A percentile compares a stretch with the other conserved stretches of the same genome.
These are phyloP conservation scores for Mycosphaerella arachidis DNA, from an alignment of 2,329 filamentous ascomycete genomes.

Conservation along the genomic window DNA sequence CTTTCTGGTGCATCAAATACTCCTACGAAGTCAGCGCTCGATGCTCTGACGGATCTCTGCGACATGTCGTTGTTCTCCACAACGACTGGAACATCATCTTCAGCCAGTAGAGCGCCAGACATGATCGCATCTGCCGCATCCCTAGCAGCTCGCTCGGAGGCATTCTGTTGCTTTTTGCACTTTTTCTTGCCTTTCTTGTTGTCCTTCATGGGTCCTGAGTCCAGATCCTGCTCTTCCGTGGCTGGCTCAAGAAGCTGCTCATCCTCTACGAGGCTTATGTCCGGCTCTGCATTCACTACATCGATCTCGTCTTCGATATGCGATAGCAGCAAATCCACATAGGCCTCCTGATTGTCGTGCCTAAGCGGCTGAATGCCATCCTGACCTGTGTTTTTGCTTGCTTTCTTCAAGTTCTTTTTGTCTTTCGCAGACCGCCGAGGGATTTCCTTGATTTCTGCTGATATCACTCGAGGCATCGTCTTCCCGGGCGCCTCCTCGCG, in stretches of 20 bases:
- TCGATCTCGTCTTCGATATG: background rate
- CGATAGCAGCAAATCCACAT: background rate
- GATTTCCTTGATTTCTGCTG: background rate
- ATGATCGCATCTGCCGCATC: conserved; percentile 19
- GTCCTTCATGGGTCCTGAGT: background rate
- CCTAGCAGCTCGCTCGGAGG: conserved; percentile 2
- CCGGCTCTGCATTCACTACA: background rate
- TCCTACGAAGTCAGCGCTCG: conserved; percentile 1
- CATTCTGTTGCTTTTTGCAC: background rate
- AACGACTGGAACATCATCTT: conserved; percentile 1
- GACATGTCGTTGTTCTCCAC: background rate
- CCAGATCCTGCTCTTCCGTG: background rate
- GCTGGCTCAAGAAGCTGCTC: background rate
- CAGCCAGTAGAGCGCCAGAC: conserved; percentile 21
- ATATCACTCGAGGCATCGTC: background rate
- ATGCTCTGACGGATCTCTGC: conserved; percentile 6
- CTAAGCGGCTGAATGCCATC: background rate
- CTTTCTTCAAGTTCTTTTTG: background rate
- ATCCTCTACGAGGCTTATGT: background rate
- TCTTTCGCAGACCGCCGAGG: background rate
- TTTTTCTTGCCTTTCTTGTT: conserved; percentile 4
- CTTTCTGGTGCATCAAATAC: no score
- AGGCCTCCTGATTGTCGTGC: background rate
- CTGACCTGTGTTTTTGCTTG: background rate
- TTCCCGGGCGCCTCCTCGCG: background rate